Percentiles rank a stretch among this genome's conserved stretches.
Conservation (phyloP, 2,329 filamentous ascomycete genomes). For the Huntiella bhutanensis region DNA sequence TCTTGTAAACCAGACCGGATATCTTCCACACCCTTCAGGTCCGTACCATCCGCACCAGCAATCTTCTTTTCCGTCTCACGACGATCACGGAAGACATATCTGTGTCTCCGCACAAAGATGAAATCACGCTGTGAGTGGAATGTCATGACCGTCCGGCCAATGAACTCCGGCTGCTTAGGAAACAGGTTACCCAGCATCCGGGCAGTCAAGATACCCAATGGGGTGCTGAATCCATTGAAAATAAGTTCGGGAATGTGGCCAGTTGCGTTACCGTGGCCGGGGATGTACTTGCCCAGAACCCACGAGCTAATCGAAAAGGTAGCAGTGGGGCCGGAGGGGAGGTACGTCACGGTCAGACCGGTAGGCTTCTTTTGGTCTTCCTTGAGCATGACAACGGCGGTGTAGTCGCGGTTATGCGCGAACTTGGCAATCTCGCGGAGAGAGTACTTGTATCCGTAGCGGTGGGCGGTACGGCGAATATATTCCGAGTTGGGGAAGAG, state of each 20-base stretch:
- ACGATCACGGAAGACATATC: conserved; percentile 88
- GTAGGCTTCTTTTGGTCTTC: conserved; percentile 76
- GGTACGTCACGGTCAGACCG: conserved; percentile 65
- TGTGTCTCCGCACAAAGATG: conserved; percentile 77
- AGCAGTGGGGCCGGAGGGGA: conserved; percentile 75
- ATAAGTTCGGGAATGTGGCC: conserved; percentile 80
- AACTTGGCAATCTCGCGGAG: conserved; percentile 79
- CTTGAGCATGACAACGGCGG: conserved; percentile 64
- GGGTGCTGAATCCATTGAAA: conserved; percentile 88
- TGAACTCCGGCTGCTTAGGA: conserved; percentile 63
- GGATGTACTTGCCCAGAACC: conserved; percentile 71
- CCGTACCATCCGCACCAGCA: conserved; percentile 60
- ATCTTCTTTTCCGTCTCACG: conserved; percentile 72
- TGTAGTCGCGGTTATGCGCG: conserved; percentile 65
- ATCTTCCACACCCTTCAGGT: conserved; percentile 66
- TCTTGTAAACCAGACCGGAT: conserved; percentile 82
- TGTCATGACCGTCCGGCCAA: conserved; percentile 77
- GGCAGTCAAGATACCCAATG: conserved; percentile 72
- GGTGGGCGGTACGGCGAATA: conserved; percentile 68
- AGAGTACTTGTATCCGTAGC: conserved; percentile 76
- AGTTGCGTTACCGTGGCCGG: conserved; percentile 74
- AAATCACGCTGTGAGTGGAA: conserved; percentile 92
- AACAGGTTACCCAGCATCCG: conserved; percentile 47
- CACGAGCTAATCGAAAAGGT: conserved; percentile 85
- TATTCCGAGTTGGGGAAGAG: conserved; percentile 80